These are phyloP conservation scores for Viola pubescens DNA, from an alignment of 441 rosid species.

Conservation along the genomic window DNA sequence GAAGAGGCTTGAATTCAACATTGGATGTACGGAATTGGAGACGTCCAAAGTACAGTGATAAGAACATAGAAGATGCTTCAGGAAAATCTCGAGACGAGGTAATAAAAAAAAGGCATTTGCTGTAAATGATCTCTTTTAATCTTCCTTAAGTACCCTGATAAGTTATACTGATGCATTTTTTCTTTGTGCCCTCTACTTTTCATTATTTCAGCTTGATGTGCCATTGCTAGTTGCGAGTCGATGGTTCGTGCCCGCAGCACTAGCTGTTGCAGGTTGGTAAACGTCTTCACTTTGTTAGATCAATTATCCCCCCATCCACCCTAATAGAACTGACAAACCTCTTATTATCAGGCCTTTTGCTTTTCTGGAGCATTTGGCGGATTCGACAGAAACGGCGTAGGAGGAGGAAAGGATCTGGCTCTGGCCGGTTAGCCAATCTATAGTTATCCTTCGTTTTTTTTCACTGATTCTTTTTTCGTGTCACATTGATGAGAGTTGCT, in stretches of 20 bases:
- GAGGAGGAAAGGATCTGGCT: slow-evolving; percentile 54
- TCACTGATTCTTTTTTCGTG: slow-evolving; percentile 4
- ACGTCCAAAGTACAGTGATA: slow-evolving; percentile 30
- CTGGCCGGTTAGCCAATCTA: slow-evolving; percentile 42
- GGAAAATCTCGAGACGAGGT: slow-evolving; percentile 73
- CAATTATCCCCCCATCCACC: slow-evolving; percentile 2
- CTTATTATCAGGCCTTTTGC: slow-evolving; percentile 40
- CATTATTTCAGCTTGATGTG: slow-evolving; percentile 55
- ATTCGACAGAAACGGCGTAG: slow-evolving; percentile 63
- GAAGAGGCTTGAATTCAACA: slow-evolving; percentile 47
- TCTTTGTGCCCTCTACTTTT: neutral
- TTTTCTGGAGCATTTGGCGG: slow-evolving; percentile 65
- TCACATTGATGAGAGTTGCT: neutral
- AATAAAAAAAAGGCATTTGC: slow-evolving; percentile 3
- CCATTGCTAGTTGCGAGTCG: slow-evolving; percentile 64
- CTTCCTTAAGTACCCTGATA: neutral
- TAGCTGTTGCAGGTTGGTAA: slow-evolving; percentile 56
- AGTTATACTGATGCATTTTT: slow-evolving; percentile 1
- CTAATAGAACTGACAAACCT: neutral
- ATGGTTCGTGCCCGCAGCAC: slow-evolving; percentile 70
- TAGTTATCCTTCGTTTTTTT: slow-evolving; percentile 16
- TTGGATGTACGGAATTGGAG: slow-evolving; percentile 27
- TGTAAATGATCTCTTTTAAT: no score
- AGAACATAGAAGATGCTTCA: slow-evolving; percentile 29
- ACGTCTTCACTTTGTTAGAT: neutral